Percentiles rank a stretch among this genome's conserved stretches.
Evolutionary conservation across 1,284 basidiomycete species (phyloP).

Genomic region (Xerocomus amazonicus): DNA sequence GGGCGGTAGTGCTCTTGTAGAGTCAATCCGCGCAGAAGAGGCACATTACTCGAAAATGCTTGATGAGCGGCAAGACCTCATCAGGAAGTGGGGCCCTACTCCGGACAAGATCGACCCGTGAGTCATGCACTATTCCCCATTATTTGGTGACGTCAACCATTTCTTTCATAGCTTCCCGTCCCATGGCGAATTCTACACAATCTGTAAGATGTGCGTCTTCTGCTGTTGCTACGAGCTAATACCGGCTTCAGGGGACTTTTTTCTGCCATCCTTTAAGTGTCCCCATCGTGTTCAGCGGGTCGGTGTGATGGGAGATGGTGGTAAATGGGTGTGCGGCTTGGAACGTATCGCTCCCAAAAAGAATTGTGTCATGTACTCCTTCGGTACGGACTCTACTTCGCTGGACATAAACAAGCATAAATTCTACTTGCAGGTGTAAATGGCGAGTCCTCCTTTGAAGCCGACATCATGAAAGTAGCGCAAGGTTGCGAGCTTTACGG

Average conservation of each 20-base stretch:
- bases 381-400: conserved; percentile 33
- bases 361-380: conserved; percentile 47
- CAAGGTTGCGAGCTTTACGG: conserved; percentile 46
- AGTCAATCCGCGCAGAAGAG: conserved; percentile 21
- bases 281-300: conserved; percentile 45
- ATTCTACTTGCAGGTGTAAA: conserved; percentile 38
- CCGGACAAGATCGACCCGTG: conserved; percentile 29
- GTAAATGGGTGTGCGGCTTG: conserved; percentile 52
- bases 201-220: conserved; percentile 24
- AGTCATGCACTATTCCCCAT: background rate
- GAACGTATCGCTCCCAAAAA: conserved; percentile 42
- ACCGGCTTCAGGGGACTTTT: conserved; percentile 44
- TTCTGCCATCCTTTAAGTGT: conserved; percentile 45
- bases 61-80: conserved; percentile 19
- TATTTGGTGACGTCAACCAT: background rate
- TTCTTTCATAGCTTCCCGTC: conserved; percentile 25
- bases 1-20: conserved; percentile 3
- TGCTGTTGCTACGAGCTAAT: conserved; percentile 1
- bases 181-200: conserved; percentile 34
- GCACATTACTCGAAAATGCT: conserved; percentile 21
- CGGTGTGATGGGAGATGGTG: conserved; percentile 48
- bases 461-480: conserved; percentile 40
- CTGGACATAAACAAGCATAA: background rate
- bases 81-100: conserved; percentile 34
- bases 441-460: conserved; percentile 53